Conservation (phyloP, 2,329 filamentous ascomycete genomes). For the Penicillium oxalicum region DNA sequence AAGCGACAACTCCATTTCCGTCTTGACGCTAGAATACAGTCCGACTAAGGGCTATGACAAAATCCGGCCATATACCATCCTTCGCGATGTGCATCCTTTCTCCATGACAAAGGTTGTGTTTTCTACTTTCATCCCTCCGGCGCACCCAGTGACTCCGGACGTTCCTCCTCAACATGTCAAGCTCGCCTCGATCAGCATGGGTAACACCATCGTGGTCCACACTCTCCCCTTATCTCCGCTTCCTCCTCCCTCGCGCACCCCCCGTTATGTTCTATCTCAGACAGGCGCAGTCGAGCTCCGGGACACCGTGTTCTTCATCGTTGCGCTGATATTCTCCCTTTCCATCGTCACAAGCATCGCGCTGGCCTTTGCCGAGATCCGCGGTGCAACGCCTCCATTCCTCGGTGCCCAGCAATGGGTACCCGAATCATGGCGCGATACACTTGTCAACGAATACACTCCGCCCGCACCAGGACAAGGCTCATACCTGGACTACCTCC, state of each 20-base stretch:
- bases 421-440: conserved; percentile 45
- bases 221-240: conserved; percentile 60
- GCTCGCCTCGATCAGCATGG: conserved; percentile 74
- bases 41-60: conserved; percentile 39
- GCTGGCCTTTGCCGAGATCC: conserved; percentile 56
- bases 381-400: conserved; percentile 51
- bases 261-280: conserved; percentile 65
- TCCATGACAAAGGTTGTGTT: conserved; percentile 53
- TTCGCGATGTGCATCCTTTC: conserved; percentile 52
- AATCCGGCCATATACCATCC: conserved; percentile 47
- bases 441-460: conserved; percentile 38
- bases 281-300: conserved; percentile 50
- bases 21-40: conserved; percentile 70
- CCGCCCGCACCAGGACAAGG: conserved; percentile 14
- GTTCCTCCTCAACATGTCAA: conserved; percentile 58
- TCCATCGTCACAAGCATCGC: conserved; percentile 59
- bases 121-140: conserved; percentile 49
- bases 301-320: conserved; percentile 50
- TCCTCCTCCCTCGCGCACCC: conserved; percentile 41
- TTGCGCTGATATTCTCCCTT: conserved; percentile 57
- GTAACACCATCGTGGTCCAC: conserved; percentile 73
- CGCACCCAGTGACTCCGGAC: conserved; percentile 43
- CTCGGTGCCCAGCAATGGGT: conserved; percentile 53
- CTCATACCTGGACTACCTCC: conserved; percentile 14
- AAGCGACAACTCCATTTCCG: conserved; percentile 69